Percentiles rank a stretch among this genome's conserved stretches.
phyloP scores from a whole-genome alignment of 1,139 yeast species.

The Petasospora fabianii region DNA sequence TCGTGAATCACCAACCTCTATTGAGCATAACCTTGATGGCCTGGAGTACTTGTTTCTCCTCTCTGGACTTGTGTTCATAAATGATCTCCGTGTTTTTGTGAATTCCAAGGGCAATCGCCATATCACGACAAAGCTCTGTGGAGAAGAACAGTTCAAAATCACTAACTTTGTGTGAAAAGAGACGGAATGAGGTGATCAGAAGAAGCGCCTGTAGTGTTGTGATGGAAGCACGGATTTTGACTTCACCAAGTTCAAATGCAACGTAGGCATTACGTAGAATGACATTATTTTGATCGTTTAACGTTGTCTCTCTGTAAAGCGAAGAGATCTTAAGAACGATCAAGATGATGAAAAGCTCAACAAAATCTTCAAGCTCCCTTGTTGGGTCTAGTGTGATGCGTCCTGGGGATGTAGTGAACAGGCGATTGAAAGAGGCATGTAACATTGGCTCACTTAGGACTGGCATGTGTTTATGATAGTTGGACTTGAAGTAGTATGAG shows the following conservation, averaged over 20 bases:
- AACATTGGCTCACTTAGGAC: constrained; percentile 10
- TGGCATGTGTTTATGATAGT: constrained; percentile 16
- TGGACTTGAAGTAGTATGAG: constrained; percentile 14
- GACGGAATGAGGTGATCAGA: constrained; percentile 17
- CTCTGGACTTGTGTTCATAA: constrained; percentile 16
- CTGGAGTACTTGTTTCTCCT: constrained; percentile 12
- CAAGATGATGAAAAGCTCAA: constrained; percentile 15
- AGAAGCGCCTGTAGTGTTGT: constrained; percentile 20
- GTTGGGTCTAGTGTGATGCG: constrained; percentile 14
- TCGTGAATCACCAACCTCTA: constrained; percentile 17
- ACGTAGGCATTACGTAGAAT: constrained; percentile 17
- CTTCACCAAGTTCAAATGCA: constrained; percentile 21
- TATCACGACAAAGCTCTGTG: constrained; percentile 19
- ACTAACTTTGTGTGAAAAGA: constrained; percentile 17
- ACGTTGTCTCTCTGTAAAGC: constrained; percentile 12
- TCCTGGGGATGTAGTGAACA: constrained; percentile 9
- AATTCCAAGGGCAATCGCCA: constrained; percentile 22
- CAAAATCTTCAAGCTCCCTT: constrained; percentile 17
- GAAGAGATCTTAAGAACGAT: constrained; percentile 18
- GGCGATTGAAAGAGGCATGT: constrained; percentile 10
- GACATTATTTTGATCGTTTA: constrained; percentile 12
- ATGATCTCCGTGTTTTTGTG: constrained; percentile 24
- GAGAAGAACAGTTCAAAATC: constrained; percentile 19
- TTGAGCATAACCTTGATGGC: constrained; percentile 12
- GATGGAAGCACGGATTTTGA: constrained; percentile 18